These are phyloP conservation scores for Cladosporium sp. DNA, from an alignment of 2,329 filamentous ascomycete species.

Conservation along the genomic window DNA sequence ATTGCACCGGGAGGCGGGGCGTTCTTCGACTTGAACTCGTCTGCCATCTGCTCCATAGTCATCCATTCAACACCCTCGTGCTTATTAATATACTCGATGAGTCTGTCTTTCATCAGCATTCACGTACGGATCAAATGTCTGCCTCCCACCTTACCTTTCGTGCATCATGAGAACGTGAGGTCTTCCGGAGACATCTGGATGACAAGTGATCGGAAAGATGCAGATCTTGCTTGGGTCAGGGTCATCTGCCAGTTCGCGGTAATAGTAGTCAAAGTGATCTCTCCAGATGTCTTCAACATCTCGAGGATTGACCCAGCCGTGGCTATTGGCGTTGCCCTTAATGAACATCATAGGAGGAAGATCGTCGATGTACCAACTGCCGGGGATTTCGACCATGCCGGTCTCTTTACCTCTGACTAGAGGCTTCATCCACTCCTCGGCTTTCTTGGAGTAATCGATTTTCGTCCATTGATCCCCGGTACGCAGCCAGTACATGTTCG, in stretches of 20 bases:
- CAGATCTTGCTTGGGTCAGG: conserved; percentile 11
- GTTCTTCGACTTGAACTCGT: conserved; percentile 66
- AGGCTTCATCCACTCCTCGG: conserved; percentile 63
- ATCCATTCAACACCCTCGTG: conserved; percentile 55
- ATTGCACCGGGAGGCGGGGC: conserved; percentile 51
- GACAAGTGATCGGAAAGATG: conserved; percentile 70
- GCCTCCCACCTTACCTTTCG: conserved; percentile 48
- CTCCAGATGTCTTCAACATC: conserved; percentile 62
- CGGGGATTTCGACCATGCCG: conserved; percentile 60
- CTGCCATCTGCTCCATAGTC: conserved; percentile 64
- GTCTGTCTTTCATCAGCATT: conserved; percentile 27
- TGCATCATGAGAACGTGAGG: conserved; percentile 71
- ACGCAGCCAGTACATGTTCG: conserved; percentile 57
- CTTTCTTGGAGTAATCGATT: conserved; percentile 60
- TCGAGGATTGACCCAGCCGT: conserved; percentile 52
- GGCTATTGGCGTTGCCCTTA: conserved; percentile 58
- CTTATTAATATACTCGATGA: conserved; percentile 67
- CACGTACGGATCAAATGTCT: neutral
- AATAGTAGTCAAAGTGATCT: conserved; percentile 68
- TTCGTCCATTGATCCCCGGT: conserved; percentile 63
- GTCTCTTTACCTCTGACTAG: conserved; percentile 55
- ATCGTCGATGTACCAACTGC: conserved; percentile 51
- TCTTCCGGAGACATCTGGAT: conserved; percentile 61
- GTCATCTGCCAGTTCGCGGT: conserved; percentile 70
- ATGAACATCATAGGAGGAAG: conserved; percentile 65